phyloP scores from a whole-genome alignment of 2,329 filamentous ascomycete species.

The Dichotomopilus funicola region DNA sequence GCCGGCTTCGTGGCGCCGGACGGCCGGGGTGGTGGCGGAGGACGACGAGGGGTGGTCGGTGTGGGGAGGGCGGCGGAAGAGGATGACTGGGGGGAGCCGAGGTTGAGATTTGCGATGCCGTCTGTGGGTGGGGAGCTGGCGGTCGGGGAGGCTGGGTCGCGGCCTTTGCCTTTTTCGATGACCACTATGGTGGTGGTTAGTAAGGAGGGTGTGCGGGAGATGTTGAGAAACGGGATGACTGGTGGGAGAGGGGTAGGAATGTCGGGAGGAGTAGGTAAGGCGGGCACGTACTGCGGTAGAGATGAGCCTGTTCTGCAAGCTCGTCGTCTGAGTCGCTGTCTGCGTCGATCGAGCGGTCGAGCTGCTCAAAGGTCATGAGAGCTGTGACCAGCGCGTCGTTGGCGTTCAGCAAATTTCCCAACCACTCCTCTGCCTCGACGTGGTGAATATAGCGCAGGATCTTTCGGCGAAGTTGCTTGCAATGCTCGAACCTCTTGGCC shows the following conservation, averaged over 20 bases:
- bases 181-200: constrained; percentile 39
- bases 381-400: constrained; percentile 95
- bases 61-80: constrained; percentile 27
- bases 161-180: constrained; percentile 45
- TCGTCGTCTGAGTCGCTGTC: constrained; percentile 67
- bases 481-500: constrained; percentile 71
- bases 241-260: background rate
- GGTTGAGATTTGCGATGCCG: constrained; percentile 40
- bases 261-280: too few species aligned
- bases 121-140: constrained; percentile 26
- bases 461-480: constrained; percentile 77
- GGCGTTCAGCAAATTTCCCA: constrained; percentile 83
- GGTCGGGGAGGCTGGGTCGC: constrained; percentile 40
- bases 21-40: constrained; percentile 42
- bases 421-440: constrained; percentile 84
- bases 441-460: constrained; percentile 89
- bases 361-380: constrained; percentile 88
- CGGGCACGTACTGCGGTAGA: constrained; percentile 49
- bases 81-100: constrained; percentile 33
- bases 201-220: background rate
- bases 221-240: background rate
- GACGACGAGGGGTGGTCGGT: constrained; percentile 36
- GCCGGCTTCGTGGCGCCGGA: constrained; percentile 43
- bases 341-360: constrained; percentile 77
- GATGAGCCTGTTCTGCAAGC: constrained; percentile 58